phyloP scores from a whole-genome alignment of 441 rosid species.

The Mallotus repandus region DNA sequence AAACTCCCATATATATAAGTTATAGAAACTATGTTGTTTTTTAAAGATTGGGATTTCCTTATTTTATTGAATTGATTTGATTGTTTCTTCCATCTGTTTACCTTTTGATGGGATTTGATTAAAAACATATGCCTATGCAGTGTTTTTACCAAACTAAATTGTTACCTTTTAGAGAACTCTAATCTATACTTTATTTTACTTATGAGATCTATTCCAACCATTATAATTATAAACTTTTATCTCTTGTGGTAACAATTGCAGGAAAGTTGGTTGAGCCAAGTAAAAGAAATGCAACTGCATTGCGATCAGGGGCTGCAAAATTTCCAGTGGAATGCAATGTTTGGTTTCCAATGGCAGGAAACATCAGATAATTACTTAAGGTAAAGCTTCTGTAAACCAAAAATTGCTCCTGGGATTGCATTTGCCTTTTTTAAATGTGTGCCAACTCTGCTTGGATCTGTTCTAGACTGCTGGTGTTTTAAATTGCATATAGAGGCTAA shows the following conservation, averaged over 20 bases:
- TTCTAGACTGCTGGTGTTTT: not conserved
- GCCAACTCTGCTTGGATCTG: not conserved
- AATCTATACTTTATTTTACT: not conserved
- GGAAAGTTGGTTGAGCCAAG: slow-evolving; percentile 74
- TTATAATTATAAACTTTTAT: not conserved
- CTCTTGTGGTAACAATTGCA: slow-evolving; percentile 35
- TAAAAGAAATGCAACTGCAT: slow-evolving; percentile 70
- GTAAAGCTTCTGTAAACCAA: slow-evolving; percentile 30
- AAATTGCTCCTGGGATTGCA: not conserved
- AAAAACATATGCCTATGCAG: not conserved
- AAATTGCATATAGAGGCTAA: not conserved
- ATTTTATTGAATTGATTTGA: not conserved
- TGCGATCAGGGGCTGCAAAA: slow-evolving; percentile 74
- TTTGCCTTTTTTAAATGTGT: not conserved
- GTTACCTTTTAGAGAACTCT: not conserved
- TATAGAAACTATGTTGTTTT: not conserved
- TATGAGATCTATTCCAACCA: not conserved
- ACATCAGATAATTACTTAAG: slow-evolving; percentile 38
- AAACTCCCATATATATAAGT: not conserved
- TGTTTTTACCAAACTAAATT: not conserved
- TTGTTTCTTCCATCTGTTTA: not conserved
- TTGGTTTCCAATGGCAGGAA: slow-evolving; percentile 44
- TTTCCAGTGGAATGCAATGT: slow-evolving; percentile 37
- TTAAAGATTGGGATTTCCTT: not conserved
- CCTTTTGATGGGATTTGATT: not conserved